These are phyloP conservation scores for Ogataea chonburiensis DNA, from an alignment of 805 yeast genomes.

Conservation along the genomic window DNA sequence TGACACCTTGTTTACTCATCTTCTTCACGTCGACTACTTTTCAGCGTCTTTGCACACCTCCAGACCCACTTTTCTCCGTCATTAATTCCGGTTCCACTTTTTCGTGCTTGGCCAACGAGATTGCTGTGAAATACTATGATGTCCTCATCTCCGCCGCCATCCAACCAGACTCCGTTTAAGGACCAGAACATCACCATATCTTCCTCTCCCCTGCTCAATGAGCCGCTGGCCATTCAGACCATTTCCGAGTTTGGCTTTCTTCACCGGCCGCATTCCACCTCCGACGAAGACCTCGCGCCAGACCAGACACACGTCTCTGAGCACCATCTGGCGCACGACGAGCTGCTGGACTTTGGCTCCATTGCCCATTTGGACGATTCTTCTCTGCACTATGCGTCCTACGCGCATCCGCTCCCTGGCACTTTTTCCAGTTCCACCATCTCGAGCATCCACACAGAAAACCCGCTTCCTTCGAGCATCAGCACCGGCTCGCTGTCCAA, in stretches of 20 bases:
- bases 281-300: slow-evolving; percentile 6
- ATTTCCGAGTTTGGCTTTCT: slow-evolving; percentile 18
- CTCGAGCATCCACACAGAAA: slow-evolving; percentile 28
- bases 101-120: slow-evolving; percentile 7
- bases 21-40: background rate
- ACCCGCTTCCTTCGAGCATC: slow-evolving; percentile 16
- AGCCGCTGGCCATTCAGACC: slow-evolving; percentile 22
- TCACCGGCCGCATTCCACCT: slow-evolving; percentile 8
- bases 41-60: slow-evolving; percentile 1
- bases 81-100: slow-evolving; percentile 1
- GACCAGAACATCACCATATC: slow-evolving; percentile 19
- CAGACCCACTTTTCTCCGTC: background rate
- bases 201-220: slow-evolving; percentile 27
- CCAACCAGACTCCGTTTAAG: slow-evolving; percentile 21
- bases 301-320: slow-evolving; percentile 7
- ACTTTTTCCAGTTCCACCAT: slow-evolving; percentile 36
- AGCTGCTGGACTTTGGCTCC: slow-evolving; percentile 31
- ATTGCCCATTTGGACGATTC: slow-evolving; percentile 27
- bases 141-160: slow-evolving; percentile 36
- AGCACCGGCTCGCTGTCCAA: slow-evolving; percentile 22
- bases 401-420: slow-evolving; percentile 24
- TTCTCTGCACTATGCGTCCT: slow-evolving; percentile 28
- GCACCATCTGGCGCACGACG: slow-evolving; percentile 14
- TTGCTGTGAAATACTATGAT: slow-evolving; percentile 26
- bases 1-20: background rate